Conservation (phyloP, 78 protist species). For the Planoprotostelium fungivorum region DNA sequence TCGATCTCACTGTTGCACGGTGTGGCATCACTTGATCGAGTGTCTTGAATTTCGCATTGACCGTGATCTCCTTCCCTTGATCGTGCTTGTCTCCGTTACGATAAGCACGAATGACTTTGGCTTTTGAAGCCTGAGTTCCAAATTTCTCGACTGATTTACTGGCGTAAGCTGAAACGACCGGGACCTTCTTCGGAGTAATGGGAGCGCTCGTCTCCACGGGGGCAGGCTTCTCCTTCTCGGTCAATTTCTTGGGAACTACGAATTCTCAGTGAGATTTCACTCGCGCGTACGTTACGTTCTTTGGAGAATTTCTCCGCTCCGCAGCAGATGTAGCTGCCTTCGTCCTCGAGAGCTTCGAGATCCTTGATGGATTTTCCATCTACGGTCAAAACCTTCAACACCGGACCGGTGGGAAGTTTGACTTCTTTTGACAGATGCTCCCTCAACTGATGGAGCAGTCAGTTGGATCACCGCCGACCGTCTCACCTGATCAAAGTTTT, state of each 20-base stretch:
- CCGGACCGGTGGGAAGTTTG: constrained; percentile 37
- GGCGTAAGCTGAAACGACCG: constrained; percentile 26
- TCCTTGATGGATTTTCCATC: constrained; percentile 29
- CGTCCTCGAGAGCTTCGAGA: constrained; percentile 24
- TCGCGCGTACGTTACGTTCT: neutral
- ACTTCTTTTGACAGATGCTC: constrained; percentile 23
- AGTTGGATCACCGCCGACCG: neutral
- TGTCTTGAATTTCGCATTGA: constrained; percentile 39
- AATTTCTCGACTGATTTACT: constrained; percentile 7
- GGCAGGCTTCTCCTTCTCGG: neutral
- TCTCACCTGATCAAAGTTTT: constrained; percentile 34
- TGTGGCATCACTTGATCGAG: constrained; percentile 15
- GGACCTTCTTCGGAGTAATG: constrained; percentile 9
- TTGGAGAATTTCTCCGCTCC: constrained; percentile 50
- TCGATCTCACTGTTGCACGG: neutral
- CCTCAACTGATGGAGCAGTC: constrained; percentile 7
- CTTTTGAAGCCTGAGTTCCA: constrained; percentile 26
- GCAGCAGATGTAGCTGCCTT: constrained; percentile 35
- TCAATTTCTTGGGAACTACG: neutral
- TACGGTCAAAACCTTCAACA: constrained; percentile 12
- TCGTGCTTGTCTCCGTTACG: constrained; percentile 42
- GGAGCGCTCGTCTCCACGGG: neutral
- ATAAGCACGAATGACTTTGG: constrained; percentile 24
- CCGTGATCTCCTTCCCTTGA: constrained; percentile 14
- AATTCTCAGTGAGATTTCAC: neutral